A percentile compares a stretch with the other conserved stretches of the same genome.
Conservation (phyloP, 2,329 filamentous ascomycete genomes). For the Trichophyton verrucosum region DNA sequence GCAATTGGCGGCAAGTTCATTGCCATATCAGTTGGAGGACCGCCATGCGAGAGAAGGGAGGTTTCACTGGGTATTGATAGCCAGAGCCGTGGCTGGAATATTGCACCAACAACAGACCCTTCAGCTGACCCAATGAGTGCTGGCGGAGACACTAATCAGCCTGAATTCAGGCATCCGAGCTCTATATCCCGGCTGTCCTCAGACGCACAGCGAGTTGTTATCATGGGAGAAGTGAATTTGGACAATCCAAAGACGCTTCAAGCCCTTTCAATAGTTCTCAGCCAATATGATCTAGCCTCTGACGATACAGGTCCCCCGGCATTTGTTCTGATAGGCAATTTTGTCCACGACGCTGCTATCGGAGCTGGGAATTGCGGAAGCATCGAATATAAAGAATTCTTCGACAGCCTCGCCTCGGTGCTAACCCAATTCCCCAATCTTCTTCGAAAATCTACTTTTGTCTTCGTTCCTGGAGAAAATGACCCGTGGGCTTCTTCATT, state of each 20-base stretch:
- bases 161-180: neutral
- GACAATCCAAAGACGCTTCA: slow-evolving; percentile 72
- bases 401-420: slow-evolving; percentile 72
- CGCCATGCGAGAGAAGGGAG: slow-evolving; percentile 74
- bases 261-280: slow-evolving; percentile 67
- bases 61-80: slow-evolving; percentile 61
- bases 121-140: neutral
- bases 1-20: slow-evolving; percentile 87
- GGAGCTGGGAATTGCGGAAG: slow-evolving; percentile 67
- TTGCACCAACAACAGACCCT: slow-evolving; percentile 19
- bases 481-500: slow-evolving; percentile 94
- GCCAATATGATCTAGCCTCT: slow-evolving; percentile 55
- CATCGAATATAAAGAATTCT: slow-evolving; percentile 94
- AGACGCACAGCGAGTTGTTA: slow-evolving; percentile 44
- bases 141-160: neutral
- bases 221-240: slow-evolving; percentile 75
- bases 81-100: slow-evolving; percentile 23
- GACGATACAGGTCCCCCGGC: slow-evolving; percentile 57
- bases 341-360: slow-evolving; percentile 48
- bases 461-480: slow-evolving; percentile 92
- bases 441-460: slow-evolving; percentile 66
- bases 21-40: slow-evolving; percentile 80
- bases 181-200: neutral
- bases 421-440: slow-evolving; percentile 74
- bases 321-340: slow-evolving; percentile 79